Percentiles rank a stretch among this genome's conserved stretches.
These are phyloP conservation scores for Volvox africanus DNA, from an alignment of 139 green algal species.

Conservation along the genomic window DNA sequence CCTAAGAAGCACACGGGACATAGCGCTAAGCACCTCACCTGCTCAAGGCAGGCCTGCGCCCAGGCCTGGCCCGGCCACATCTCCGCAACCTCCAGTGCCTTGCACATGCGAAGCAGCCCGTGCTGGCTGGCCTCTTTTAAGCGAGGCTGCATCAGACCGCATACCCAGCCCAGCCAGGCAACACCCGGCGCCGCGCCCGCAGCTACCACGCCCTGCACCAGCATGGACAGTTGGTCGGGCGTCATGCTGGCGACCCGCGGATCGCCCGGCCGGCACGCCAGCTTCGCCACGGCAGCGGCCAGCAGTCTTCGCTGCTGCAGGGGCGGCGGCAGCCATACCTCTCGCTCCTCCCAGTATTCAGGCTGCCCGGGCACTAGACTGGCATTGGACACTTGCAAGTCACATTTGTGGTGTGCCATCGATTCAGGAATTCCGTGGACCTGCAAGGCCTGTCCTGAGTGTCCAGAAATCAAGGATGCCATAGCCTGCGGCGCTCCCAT, in stretches of 20 bases:
- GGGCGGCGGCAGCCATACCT: background rate
- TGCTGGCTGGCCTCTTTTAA: constrained; percentile 9
- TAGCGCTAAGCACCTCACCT: background rate
- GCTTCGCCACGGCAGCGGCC: background rate
- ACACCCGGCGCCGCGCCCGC: constrained; percentile 2
- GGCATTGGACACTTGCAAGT: background rate
- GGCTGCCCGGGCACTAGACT: too few species aligned
- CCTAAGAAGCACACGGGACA: too few species aligned
- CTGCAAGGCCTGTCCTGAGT: background rate
- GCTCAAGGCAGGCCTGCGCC: background rate
- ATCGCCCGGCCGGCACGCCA: constrained; percentile 17
- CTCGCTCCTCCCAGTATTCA: background rate
- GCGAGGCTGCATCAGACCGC: background rate
- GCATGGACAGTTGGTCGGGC: constrained; percentile 42
- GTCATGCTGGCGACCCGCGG: constrained; percentile 23
- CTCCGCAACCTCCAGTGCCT: constrained; percentile 10
- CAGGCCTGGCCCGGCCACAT: constrained; percentile 12
- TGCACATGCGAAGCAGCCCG: background rate
- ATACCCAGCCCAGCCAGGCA: constrained; percentile 1
- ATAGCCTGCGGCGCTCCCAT: constrained; percentile 9
- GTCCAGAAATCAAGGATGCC: background rate
- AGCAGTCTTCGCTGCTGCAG: background rate
- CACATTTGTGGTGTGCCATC: background rate
- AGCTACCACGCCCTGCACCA: background rate
- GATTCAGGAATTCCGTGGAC: background rate